Evolutionary conservation across 208 protist genomes (phyloP), one percentile per base, ranked within the genome.

Genomic region (Angomonas desouzai): DNA sequence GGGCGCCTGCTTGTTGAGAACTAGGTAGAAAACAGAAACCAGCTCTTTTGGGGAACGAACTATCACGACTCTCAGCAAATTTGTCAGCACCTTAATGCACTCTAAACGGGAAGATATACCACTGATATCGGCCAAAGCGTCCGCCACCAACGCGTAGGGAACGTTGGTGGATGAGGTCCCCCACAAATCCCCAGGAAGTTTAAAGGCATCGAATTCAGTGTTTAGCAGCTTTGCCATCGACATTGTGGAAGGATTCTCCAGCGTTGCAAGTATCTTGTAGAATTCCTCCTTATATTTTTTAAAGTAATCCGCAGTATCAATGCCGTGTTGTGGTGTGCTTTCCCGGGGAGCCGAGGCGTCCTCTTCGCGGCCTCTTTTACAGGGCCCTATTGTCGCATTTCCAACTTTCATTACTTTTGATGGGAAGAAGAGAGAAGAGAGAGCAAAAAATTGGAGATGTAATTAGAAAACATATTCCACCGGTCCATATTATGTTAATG

Each of bases 1-100:
- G 4, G 98, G 98, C 0, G 94, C 96, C 28, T 99, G 83, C 72
- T 97, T 97, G 90, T 98, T 98, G 55, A 98, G 86, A 9, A 89
- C 86, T 22, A 99, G 69, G 75, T 99, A 99, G 23, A 99, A 74
- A 40, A 85, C 74, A 0, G 79, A 56, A 0, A 98, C 63, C 16
- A 99, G 66, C 58, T 98, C 93, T 4, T 68, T 55, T 30, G 97
- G 96, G 25, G 77, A 74, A 4, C 93, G 79, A 22, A 70, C 53
- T 25, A 98, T 81, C 2, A 98, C 81, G 0, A 86, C 81, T 30
- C 87, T 73, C 30, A 98, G 85, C 18, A 97, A 69, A 23, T 89
- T 83, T 0, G 87, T 79, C 2, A 99, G 79, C 13, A 86, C 68
- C 55, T 84, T 74, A 29, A 96, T 87, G 45, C 91, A 97, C 58